These are phyloP conservation scores for Talaromyces sp. DNA, from an alignment of 2,329 filamentous ascomycete species.

Conservation along the genomic window DNA sequence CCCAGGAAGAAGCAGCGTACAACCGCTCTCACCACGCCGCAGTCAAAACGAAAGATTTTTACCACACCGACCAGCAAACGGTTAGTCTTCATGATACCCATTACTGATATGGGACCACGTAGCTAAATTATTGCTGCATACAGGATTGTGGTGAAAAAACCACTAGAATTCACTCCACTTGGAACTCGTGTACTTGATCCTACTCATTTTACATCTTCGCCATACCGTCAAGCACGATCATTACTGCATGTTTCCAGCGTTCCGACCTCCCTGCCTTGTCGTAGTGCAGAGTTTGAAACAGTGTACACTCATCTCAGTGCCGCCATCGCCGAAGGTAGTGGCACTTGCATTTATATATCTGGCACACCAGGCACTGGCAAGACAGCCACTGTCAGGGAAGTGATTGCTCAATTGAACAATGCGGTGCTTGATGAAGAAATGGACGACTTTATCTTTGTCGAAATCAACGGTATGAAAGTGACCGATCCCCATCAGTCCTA, in stretches of 20 bases:
- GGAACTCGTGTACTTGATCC: slow-evolving; percentile 81
- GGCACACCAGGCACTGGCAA: slow-evolving; percentile 98
- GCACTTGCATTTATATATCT: slow-evolving; percentile 97
- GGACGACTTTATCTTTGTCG: slow-evolving; percentile 97
- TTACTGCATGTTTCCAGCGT: slow-evolving; percentile 92
- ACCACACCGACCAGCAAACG: slow-evolving; percentile 64
- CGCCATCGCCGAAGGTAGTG: slow-evolving; percentile 88
- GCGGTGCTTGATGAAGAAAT: slow-evolving; percentile 85
- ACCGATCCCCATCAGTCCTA: slow-evolving; percentile 97
- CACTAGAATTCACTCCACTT: slow-evolving; percentile 92
- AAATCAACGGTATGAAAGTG: slow-evolving; percentile 99
- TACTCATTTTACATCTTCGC: slow-evolving; percentile 70
- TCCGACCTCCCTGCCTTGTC: slow-evolving; percentile 81
- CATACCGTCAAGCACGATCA: slow-evolving; percentile 85
- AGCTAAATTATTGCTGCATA: slow-evolving; percentile 15
- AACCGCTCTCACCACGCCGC: slow-evolving; percentile 44
- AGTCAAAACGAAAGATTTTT: slow-evolving; percentile 45
- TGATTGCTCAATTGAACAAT: slow-evolving; percentile 83
- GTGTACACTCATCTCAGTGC: slow-evolving; percentile 93
- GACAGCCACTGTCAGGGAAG: slow-evolving; percentile 93
- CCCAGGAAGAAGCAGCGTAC: slow-evolving; percentile 58
- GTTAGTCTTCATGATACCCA: slow-evolving; percentile 24
- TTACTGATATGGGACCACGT: not conserved
- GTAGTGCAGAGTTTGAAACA: slow-evolving; percentile 84
- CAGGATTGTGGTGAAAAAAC: slow-evolving; percentile 73